Percentiles rank a stretch among this genome's conserved stretches.
Evolutionary conservation across 23 red algal species (phyloP).

Genomic region (Gracilaria domingensis): DNA sequence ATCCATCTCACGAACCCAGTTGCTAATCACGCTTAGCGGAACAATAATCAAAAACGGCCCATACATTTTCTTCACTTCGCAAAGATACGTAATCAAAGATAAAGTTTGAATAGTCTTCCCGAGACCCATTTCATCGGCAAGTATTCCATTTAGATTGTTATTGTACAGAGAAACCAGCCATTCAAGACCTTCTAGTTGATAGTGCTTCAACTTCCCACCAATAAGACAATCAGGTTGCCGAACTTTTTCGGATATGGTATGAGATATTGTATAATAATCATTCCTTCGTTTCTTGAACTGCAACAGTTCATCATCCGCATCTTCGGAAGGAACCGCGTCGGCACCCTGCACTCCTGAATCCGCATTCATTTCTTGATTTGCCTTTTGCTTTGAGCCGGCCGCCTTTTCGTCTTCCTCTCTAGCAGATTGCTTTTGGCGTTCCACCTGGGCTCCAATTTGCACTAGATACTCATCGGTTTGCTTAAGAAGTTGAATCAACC

Average conservation of each 20-base stretch:
- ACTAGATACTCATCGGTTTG: conserved; percentile 95
- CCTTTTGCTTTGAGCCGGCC: neutral
- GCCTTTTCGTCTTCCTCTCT: conserved; percentile 43
- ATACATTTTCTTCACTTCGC: conserved; percentile 81
- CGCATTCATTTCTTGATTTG: neutral
- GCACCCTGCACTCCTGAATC: neutral
- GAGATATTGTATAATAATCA: conserved; percentile 92
- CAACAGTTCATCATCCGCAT: conserved; percentile 68
- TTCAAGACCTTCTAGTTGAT: conserved; percentile 93
- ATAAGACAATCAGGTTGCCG: conserved; percentile 81
- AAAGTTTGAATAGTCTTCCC: conserved; percentile 99
- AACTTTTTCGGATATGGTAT: conserved; percentile 91
- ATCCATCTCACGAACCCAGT: conserved; percentile 96
- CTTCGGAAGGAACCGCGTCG: conserved; percentile 16
- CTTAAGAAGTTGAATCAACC: conserved; percentile 88
- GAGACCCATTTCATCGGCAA: conserved; percentile 99
- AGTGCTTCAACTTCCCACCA: conserved; percentile 92
- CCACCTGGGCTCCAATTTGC: conserved; percentile 93
- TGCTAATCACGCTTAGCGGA: conserved; percentile 88
- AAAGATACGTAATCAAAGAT: conserved; percentile 84
- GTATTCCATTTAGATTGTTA: conserved; percentile 94
- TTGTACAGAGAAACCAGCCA: conserved; percentile 97
- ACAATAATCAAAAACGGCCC: conserved; percentile 95
- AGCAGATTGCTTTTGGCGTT: conserved; percentile 78
- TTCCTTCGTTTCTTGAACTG: conserved; percentile 83